Conservation (phyloP, 495 filamentous ascomycete genomes). For the Daldinia concentrica region DNA sequence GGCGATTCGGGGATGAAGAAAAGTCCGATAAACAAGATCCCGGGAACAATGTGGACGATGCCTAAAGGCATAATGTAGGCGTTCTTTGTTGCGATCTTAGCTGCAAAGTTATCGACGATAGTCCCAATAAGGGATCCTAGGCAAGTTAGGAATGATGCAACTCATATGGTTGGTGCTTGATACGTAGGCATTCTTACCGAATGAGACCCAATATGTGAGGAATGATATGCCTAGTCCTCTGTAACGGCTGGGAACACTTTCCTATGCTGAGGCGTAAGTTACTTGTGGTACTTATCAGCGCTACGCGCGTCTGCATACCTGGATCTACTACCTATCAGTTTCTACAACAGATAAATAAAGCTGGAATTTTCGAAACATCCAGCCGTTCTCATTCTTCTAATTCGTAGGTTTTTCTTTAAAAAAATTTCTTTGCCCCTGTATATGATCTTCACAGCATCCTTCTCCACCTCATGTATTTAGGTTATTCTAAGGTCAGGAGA, state of each 20-base stretch:
- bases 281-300: background rate
- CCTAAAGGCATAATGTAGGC: conserved; percentile 69
- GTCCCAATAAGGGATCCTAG: conserved; percentile 63
- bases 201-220: conserved; percentile 54
- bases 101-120: conserved; percentile 69
- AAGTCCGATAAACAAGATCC: conserved; percentile 59
- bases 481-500: background rate
- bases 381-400: background rate
- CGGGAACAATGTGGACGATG: conserved; percentile 65
- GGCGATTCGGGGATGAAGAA: conserved; percentile 72
- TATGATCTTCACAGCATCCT: too few relatives aligned
- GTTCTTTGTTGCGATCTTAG: conserved; percentile 53
- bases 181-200: conserved; percentile 52
- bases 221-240: conserved; percentile 59
- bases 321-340: conserved; percentile 45
- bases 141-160: background rate
- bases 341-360: background rate
- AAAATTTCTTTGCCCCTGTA: background rate
- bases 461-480: background rate
- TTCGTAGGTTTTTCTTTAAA: background rate
- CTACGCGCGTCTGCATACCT: conserved; percentile 37
- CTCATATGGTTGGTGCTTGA: background rate
- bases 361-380: background rate
- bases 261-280: conserved; percentile 44
- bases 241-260: conserved; percentile 61